phyloP scores from a whole-genome alignment of 352 stramenopile genomes.

The Blastocystis hominis region DNA sequence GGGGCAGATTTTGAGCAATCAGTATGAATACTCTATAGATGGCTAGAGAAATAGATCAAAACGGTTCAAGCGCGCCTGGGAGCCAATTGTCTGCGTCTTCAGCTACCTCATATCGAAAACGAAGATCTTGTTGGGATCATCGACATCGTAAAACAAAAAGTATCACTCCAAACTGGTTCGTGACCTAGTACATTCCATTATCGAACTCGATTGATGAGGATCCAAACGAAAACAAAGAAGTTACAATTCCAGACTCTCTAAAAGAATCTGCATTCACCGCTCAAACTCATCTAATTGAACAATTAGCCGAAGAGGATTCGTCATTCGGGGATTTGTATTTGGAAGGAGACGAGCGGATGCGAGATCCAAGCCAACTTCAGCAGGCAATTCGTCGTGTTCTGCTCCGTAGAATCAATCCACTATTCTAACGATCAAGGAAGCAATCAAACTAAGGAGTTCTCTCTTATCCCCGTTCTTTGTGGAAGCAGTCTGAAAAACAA shows the following conservation, averaged over 20 bases:
- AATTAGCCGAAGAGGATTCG: conserved; percentile 88
- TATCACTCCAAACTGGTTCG: too few species aligned
- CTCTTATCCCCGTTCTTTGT: conserved; percentile 8
- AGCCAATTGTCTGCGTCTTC: neutral
- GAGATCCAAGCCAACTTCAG: neutral
- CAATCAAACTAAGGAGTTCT: neutral
- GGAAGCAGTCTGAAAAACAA: conserved; percentile 80
- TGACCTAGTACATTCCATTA: neutral
- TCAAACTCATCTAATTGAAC: conserved; percentile 73
- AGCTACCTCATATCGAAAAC: neutral
- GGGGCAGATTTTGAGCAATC: conserved; percentile 71
- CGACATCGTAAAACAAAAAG: neutral
- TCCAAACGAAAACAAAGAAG: neutral
- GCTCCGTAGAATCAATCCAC: too few species aligned
- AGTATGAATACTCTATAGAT: conserved; percentile 37
- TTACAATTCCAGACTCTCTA: neutral
- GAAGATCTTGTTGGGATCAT: neutral
- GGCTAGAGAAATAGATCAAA: conserved; percentile 64
- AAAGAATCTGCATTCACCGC: neutral
- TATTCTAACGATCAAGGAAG: neutral
- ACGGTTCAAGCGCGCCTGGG: conserved; percentile 67
- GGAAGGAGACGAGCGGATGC: neutral
- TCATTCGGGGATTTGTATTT: conserved; percentile 93
- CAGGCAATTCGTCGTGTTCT: neutral
- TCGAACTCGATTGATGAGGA: neutral